Conservation (phyloP, 352 stramenopile species). For the Phytopythium chamaehyphon region DNA sequence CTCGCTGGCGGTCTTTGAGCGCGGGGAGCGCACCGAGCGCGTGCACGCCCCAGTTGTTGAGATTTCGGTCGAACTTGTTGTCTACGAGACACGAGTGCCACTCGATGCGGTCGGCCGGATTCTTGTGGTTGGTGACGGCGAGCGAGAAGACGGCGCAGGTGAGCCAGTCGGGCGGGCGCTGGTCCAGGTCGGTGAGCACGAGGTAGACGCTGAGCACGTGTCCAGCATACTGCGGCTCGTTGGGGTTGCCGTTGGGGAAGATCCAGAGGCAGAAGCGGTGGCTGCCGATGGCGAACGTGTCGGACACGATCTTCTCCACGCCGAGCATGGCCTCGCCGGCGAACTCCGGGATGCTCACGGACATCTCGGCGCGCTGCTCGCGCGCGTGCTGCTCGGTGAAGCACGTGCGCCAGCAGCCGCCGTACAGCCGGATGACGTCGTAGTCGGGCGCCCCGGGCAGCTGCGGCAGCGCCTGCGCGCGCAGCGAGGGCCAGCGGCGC, state of each 20-base stretch:
- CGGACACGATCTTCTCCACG: conserved; percentile 70
- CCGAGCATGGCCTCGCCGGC: conserved; percentile 16
- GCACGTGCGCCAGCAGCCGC: conserved; percentile 66
- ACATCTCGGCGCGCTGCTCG: conserved; percentile 48
- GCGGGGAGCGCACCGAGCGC: conserved; percentile 55
- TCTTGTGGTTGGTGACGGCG: conserved; percentile 44
- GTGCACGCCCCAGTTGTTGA: conserved; percentile 84
- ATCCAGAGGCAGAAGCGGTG: conserved; percentile 80
- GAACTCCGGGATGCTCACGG: conserved; percentile 57
- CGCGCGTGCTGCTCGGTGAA: conserved; percentile 48
- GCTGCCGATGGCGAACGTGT: conserved; percentile 66
- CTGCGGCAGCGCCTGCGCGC: conserved; percentile 54
- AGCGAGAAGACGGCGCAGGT: conserved; percentile 80
- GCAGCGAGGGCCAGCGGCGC: conserved; percentile 50
- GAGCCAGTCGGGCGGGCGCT: conserved; percentile 52
- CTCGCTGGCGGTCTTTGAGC: conserved; percentile 48
- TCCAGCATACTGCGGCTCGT: conserved; percentile 65
- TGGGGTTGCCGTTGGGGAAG: conserved; percentile 76
- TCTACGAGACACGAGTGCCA: conserved; percentile 81
- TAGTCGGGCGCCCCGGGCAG: conserved; percentile 71
- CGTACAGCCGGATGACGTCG: conserved; percentile 59
- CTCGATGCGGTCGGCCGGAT: conserved; percentile 45
- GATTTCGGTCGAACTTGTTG: conserved; percentile 73
- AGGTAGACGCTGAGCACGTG: conserved; percentile 75
- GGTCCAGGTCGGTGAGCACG: conserved; percentile 67